These are phyloP conservation scores for Hericium erinaceus DNA, from an alignment of 768 basidiomycete genomes.

Conservation along the genomic window DNA sequence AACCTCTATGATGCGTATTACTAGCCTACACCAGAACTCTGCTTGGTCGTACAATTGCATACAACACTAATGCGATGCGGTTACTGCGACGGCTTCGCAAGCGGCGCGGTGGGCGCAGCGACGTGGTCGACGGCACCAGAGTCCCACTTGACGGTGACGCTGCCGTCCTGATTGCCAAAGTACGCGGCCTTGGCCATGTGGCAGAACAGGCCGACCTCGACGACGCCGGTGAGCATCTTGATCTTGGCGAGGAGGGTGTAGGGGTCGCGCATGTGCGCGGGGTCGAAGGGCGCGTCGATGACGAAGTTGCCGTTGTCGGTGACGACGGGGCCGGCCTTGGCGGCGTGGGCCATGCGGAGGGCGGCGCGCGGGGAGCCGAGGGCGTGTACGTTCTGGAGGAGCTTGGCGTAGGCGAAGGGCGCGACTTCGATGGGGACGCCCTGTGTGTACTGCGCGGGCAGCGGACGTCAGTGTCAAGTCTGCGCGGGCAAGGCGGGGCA, in stretches of 20 bases:
- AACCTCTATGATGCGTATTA: too few species aligned
- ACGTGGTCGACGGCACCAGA: not conserved
- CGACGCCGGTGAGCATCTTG: constrained; percentile 94
- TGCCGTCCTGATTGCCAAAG: constrained; percentile 73
- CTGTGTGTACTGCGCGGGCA: constrained; percentile 55
- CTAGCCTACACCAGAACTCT: too few species aligned
- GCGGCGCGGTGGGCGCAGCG: not conserved
- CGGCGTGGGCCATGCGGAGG: constrained; percentile 82
- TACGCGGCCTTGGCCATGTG: constrained; percentile 91
- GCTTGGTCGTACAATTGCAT: too few species aligned
- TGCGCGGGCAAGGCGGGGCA: constrained; percentile 4
- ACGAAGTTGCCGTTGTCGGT: constrained; percentile 97
- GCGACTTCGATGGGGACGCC: constrained; percentile 97
- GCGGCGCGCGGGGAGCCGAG: constrained; percentile 61
- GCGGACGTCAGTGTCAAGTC: not conserved
- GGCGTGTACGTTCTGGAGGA: constrained; percentile 60
- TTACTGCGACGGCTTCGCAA: constrained; percentile 39
- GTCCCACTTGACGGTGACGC: constrained; percentile 5
- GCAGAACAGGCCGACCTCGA: constrained; percentile 98
- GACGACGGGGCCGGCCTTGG: constrained; percentile 93
- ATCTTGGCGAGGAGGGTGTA: constrained; percentile 58
- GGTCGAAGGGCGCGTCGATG: constrained; percentile 89
- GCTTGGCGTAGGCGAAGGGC: constrained; percentile 89
- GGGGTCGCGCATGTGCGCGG: constrained; percentile 59
- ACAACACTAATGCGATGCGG: too few species aligned